Evolutionary conservation across 2,329 filamentous ascomycete species (phyloP), one percentile per base, ranked within the genome.

Genomic region (Colletotrichum sp.): DNA sequence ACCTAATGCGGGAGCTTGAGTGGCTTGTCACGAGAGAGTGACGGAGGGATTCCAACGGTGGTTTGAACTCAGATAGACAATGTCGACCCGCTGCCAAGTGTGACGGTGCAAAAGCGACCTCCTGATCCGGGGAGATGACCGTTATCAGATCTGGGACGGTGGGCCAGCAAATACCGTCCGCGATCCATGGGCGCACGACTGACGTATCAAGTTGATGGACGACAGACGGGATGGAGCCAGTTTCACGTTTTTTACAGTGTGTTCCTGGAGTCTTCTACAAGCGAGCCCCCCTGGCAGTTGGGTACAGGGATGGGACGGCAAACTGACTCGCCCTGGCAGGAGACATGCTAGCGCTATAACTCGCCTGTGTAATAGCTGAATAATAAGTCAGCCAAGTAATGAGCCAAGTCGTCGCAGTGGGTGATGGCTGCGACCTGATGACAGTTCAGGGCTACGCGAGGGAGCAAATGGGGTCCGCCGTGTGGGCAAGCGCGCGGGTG

Each of bases 91-190:
- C 73, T 69, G 70, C 70, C 70, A 75, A 75, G 70, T 55, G 62
- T 59, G 34, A 62, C 48, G 60, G 69, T 34, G 30, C 34, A 26
- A 52, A 9, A 64, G 68, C 28, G 22, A 48, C 64, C 32, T 75
- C 71, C 73, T 62, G 15, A 60, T 73, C 48, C 64, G 64, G 70
- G 70, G 64, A 36, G 64, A 68, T 30, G 44, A 24, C 70, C 73
- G 70, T 75, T 73, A 73, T 75, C 73, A 75, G 73, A 75, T 75
- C 70, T 60, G 18, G 62, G 22, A 36, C 55, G 36, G 73, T 60
- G 59, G 65, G 39, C 64, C 32, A 32, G 36, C 64, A 71, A 68
- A 32, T 64, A 59, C 70, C 57, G 73, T 64, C 34, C 24, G 15
- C 64, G 44, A 60, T 59, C 44, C 30, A n/a, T 26, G 44, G n/a